Conservation (phyloP, 371 early-diverging fungal genomes). For the Saksenaea vasiformis region DNA sequence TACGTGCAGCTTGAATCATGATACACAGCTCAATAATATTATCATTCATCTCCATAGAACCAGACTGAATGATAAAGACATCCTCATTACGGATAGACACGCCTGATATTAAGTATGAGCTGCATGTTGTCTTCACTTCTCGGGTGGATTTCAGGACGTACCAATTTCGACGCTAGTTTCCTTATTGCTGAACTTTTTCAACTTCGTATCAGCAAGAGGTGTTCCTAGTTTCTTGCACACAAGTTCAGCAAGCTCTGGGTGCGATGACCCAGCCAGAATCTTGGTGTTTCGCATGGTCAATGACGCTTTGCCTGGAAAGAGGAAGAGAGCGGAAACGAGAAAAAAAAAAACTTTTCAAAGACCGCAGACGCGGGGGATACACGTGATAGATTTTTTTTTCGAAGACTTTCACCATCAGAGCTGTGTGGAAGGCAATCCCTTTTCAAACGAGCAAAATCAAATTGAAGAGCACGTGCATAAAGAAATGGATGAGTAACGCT, state of each 20-base stretch:
- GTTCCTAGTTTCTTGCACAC: conserved; percentile 84
- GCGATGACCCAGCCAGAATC: conserved; percentile 92
- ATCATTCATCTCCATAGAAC: conserved; percentile 89
- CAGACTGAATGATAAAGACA: conserved; percentile 97
- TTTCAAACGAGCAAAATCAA: too few relatives aligned
- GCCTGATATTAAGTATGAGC: conserved; percentile 48
- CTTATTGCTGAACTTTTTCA: conserved; percentile 35
- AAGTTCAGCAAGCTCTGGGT: conserved; percentile 83
- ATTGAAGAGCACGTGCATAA: too few relatives aligned
- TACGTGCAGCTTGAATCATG: conserved; percentile 94
- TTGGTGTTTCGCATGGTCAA: conserved; percentile 82
- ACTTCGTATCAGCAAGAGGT: conserved; percentile 56
- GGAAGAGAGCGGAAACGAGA: neutral
- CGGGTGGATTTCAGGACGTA: conserved; percentile 2
- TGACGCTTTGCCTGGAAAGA: neutral
- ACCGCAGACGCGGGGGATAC: neutral
- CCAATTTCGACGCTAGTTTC: conserved; percentile 27
- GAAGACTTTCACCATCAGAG: too few relatives aligned
- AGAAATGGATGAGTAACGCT: too few relatives aligned
- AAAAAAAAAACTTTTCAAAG: conserved; percentile 13
- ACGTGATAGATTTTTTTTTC: neutral
- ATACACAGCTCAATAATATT: conserved; percentile 95
- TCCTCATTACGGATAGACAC: conserved; percentile 94
- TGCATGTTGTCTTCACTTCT: neutral
- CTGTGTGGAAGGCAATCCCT: too few relatives aligned